phyloP scores from a whole-genome alignment of 1,284 basidiomycete species.

The Rhodotorula sp. region DNA sequence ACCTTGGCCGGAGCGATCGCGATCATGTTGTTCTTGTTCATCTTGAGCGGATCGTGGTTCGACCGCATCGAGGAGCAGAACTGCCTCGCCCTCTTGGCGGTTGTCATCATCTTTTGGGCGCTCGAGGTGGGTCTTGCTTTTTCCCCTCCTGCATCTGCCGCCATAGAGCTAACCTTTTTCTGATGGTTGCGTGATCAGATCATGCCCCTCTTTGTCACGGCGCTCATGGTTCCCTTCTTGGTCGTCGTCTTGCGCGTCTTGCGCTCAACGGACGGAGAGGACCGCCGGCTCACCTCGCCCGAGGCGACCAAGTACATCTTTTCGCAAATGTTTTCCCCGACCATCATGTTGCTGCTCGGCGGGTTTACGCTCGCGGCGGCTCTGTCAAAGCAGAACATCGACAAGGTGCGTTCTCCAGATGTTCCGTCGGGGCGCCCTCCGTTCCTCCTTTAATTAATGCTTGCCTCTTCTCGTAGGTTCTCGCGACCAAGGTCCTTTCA shows the following conservation, averaged over 20 bases:
- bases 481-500: conserved; percentile 88
- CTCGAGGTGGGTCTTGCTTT: conserved; percentile 67
- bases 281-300: conserved; percentile 60
- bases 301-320: conserved; percentile 78
- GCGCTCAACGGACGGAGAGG: conserved; percentile 61
- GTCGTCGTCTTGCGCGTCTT: conserved; percentile 87
- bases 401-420: conserved; percentile 56
- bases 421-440: conserved; percentile 8
- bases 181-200: conserved; percentile 57
- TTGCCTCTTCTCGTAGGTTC: conserved; percentile 51
- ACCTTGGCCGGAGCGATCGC: conserved; percentile 63
- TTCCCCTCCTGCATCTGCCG: neutral
- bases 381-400: conserved; percentile 94
- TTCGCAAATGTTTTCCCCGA: conserved; percentile 69
- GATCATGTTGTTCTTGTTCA: conserved; percentile 58
- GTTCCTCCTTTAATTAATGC: neutral
- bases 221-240: conserved; percentile 80
- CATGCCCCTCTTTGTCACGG: conserved; percentile 95
- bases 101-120: conserved; percentile 94
- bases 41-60: conserved; percentile 64
- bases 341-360: conserved; percentile 85
- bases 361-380: conserved; percentile 99
- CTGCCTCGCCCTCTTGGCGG: conserved; percentile 84
- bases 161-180: neutral
- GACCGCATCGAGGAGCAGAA: conserved; percentile 76